These are phyloP conservation scores for Aegilops sharonensis DNA, from an alignment of 176 grass and related monocot genomes.

Conservation along the genomic window DNA sequence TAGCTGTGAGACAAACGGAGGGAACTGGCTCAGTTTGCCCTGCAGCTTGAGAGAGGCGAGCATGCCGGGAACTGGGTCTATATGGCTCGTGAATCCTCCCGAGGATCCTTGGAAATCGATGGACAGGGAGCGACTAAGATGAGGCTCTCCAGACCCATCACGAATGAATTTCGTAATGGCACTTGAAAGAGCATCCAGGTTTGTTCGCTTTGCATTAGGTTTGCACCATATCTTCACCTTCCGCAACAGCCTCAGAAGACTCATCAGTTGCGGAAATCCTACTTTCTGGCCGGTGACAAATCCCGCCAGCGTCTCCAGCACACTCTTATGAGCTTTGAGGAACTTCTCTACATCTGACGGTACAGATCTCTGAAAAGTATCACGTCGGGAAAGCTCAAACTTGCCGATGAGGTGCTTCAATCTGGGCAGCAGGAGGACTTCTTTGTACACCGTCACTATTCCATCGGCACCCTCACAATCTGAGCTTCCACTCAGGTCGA, in stretches of 20 bases:
- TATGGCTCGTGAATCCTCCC: too few relatives aligned
- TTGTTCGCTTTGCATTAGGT: too few relatives aligned
- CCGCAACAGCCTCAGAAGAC: neutral
- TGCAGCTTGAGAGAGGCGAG: too few relatives aligned
- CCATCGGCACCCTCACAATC: too few relatives aligned
- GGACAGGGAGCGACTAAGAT: neutral
- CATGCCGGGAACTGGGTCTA: too few relatives aligned
- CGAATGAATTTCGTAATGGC: neutral
- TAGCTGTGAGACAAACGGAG: neutral
- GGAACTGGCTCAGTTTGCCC: too few relatives aligned
- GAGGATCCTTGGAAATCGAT: too few relatives aligned
- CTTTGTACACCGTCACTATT: neutral
- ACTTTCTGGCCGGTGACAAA: too few relatives aligned
- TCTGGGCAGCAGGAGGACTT: neutral
- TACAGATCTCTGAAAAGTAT: too few relatives aligned
- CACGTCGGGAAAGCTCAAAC: too few relatives aligned
- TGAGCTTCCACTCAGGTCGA: neutral
- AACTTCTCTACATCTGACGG: neutral
- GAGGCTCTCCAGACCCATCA: neutral
- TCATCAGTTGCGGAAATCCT: too few relatives aligned
- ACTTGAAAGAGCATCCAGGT: neutral
- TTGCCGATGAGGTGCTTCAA: slow-evolving; percentile 5
- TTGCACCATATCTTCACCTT: slow-evolving; percentile 19
- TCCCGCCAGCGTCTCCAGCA: neutral
- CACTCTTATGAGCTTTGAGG: neutral